These are phyloP conservation scores for Fagus crenata DNA, from an alignment of 306 rosid species.

Conservation along the genomic window DNA sequence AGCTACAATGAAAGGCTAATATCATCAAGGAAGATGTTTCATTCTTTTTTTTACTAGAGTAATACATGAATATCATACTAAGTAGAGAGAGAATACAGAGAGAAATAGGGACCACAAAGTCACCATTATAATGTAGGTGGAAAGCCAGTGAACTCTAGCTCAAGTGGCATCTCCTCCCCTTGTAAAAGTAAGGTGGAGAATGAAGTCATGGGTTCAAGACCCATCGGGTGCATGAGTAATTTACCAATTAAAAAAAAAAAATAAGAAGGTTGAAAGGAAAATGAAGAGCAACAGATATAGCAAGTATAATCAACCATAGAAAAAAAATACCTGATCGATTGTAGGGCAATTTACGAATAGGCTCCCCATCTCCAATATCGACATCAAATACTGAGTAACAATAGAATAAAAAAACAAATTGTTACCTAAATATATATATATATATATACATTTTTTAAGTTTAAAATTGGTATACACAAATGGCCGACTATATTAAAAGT, in stretches of 20 bases:
- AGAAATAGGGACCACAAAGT: slow-evolving; percentile 18
- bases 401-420: slow-evolving; percentile 12
- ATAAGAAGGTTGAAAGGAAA: background rate
- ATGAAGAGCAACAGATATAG: slow-evolving; percentile 5
- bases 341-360: slow-evolving; percentile 88
- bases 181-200: no score
- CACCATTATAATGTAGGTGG: slow-evolving; percentile 7
- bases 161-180: no score
- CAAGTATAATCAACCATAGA: slow-evolving; percentile 5
- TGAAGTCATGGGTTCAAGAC: no score
- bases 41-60: slow-evolving; percentile 20
- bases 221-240: no score
- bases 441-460: no score
- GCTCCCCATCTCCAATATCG: slow-evolving; percentile 94
- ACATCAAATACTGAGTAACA: slow-evolving; percentile 83
- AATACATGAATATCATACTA: slow-evolving; percentile 22
- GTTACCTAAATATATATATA: no score
- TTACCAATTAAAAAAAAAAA: no score
- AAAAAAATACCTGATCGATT: slow-evolving; percentile 68
- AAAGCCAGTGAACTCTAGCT: slow-evolving; percentile 13
- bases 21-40: slow-evolving; percentile 2
- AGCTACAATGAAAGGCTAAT: slow-evolving; percentile 18
- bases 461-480: slow-evolving; percentile 15
- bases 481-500: slow-evolving; percentile 22
- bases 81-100: slow-evolving; percentile 9